Percentiles rank a stretch among this genome's conserved stretches.
Conservation (phyloP, 1,139 yeast genomes). For the Zygotorulaspora mrakii region DNA sequence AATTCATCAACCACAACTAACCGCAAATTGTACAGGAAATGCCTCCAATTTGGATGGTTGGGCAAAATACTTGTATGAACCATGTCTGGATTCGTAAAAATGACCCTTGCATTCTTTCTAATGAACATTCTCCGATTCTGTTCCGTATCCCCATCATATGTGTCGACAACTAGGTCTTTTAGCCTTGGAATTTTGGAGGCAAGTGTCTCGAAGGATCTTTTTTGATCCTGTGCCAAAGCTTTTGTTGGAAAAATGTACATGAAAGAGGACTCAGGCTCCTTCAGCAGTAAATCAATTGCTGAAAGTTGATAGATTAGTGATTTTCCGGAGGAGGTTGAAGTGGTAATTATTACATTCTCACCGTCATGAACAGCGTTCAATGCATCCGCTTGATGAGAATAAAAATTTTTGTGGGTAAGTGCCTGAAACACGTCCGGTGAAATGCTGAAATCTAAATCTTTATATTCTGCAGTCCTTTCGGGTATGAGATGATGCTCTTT, state of each 20-base stretch:
- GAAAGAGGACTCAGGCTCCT: conserved; percentile 61
- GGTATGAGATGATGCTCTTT: conserved; percentile 44
- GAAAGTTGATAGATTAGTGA: conserved; percentile 89
- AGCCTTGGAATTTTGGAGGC: conserved; percentile 44
- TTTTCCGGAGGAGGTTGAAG: conserved; percentile 94
- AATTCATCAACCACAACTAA: conserved; percentile 85
- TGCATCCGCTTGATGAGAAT: conserved; percentile 80
- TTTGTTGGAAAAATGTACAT: conserved; percentile 92
- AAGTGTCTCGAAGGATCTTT: conserved; percentile 66
- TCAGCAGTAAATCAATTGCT: conserved; percentile 50
- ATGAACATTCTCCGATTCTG: conserved; percentile 48
- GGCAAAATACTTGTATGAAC: conserved; percentile 84
- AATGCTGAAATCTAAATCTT: conserved; percentile 41
- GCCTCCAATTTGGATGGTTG: conserved; percentile 65
- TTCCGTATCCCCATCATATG: conserved; percentile 93
- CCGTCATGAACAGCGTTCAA: conserved; percentile 52
- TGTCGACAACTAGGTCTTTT: conserved; percentile 47
- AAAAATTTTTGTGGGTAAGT: conserved; percentile 51
- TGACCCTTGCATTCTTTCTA: conserved; percentile 63
- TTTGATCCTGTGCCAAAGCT: conserved; percentile 96
- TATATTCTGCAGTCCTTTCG: conserved; percentile 45
- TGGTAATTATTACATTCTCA: conserved; percentile 75
- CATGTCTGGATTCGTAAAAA: conserved; percentile 94
- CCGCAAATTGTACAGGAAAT: conserved; percentile 58
- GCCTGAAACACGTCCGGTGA: conserved; percentile 48